Percentiles rank a stretch among this genome's conserved stretches.
These are phyloP conservation scores for Colletotrichum higginsianum DNA, from an alignment of 2,329 filamentous ascomycete species.

Conservation along the genomic window DNA sequence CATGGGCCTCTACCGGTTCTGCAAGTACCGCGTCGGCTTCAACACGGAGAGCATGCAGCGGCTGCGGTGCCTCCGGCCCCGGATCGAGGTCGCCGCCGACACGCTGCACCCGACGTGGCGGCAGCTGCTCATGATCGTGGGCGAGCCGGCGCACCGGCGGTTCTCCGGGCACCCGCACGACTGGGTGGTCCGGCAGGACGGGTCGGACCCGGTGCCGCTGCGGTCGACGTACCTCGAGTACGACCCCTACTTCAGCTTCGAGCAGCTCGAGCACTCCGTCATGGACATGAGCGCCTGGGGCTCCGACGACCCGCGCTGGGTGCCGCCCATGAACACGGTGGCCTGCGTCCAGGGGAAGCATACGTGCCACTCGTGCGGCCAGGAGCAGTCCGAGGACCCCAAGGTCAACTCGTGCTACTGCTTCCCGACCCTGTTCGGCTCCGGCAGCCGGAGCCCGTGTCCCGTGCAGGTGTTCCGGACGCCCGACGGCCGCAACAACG, in stretches of 20 bases:
- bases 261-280: conserved; percentile 64
- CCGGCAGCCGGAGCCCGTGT: conserved; percentile 36
- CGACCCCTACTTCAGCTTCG: conserved; percentile 62
- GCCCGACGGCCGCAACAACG: conserved; percentile 68
- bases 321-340: conserved; percentile 48
- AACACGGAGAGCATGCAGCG: conserved; percentile 64
- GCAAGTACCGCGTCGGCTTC: conserved; percentile 71
- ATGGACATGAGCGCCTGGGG: conserved; percentile 65
- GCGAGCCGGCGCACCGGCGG: conserved; percentile 54
- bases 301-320: conserved; percentile 63
- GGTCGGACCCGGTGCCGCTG: conserved; percentile 57
- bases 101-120: conserved; percentile 69
- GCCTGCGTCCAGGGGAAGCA: conserved; percentile 44
- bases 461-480: conserved; percentile 69
- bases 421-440: conserved; percentile 67
- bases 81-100: conserved; percentile 68
- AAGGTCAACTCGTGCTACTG: conserved; percentile 65
- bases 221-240: conserved; percentile 62
- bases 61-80: conserved; percentile 59
- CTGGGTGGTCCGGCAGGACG: conserved; percentile 64
- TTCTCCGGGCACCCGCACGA: conserved; percentile 66
- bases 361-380: conserved; percentile 60
- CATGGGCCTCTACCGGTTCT: conserved; percentile 71
- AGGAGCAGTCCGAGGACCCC: conserved; percentile 65
- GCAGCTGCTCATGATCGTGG: conserved; percentile 62